These are phyloP conservation scores for Plasmodium sp. DNA, from an alignment of 169 alveolate species.

Conservation along the genomic window DNA sequence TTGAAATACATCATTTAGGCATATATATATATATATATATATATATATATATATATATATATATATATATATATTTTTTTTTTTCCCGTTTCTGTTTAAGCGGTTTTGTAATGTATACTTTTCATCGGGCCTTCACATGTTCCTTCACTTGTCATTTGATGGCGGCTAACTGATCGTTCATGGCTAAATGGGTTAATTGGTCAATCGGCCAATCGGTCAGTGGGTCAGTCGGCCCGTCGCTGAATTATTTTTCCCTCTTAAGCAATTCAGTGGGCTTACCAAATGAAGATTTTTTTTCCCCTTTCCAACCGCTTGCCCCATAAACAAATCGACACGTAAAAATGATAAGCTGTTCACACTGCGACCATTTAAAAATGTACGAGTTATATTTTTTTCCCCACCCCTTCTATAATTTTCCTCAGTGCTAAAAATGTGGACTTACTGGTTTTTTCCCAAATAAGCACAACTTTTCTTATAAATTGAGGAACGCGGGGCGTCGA, in stretches of 20 bases:
- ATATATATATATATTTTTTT: too few relatives aligned
- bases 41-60: too few relatives aligned
- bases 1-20: not conserved
- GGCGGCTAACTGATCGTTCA: not conserved
- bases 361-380: not conserved
- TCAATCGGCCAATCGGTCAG: too few relatives aligned
- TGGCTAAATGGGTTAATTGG: too few relatives aligned
- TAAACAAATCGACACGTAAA: not conserved
- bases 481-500: not conserved
- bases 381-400: not conserved
- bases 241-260: not conserved
- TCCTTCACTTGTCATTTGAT: not conserved
- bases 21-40: not conserved
- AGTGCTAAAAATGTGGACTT: not conserved
- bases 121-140: not conserved
- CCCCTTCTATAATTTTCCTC: not conserved
- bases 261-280: not conserved
- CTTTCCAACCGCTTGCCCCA: not conserved
- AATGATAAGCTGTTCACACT: not conserved
- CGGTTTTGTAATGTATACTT: not conserved
- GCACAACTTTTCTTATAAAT: not conserved
- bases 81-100: not conserved
- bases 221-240: not conserved
- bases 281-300: not conserved
- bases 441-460: not conserved